These are phyloP conservation scores for Solanum tacnaense DNA, from an alignment of 257 asterid species.

Conservation along the genomic window DNA sequence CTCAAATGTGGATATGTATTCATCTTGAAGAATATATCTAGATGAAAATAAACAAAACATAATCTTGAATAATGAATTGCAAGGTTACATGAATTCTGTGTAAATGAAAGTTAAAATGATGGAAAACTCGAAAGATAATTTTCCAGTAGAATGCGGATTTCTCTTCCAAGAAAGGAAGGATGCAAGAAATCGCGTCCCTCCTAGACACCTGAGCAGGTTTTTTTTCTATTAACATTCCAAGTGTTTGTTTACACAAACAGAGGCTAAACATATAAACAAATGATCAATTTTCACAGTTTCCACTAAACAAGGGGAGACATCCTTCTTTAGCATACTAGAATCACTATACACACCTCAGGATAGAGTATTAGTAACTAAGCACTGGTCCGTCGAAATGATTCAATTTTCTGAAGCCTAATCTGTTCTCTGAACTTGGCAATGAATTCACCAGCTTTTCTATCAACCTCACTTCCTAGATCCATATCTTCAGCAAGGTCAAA, in stretches of 20 bases:
- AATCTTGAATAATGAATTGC: not conserved
- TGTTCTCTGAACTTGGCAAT: slow-evolving; percentile 92
- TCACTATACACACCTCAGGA: not conserved
- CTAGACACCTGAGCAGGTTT: not conserved
- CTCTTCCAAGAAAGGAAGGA: not conserved
- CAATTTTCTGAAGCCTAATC: slow-evolving; percentile 69
- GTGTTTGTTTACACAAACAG: not conserved
- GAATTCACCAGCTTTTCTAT: slow-evolving; percentile 87
- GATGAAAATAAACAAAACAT: not conserved
- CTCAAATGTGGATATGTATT: not conserved
- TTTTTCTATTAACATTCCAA: not conserved
- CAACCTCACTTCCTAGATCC: slow-evolving; percentile 83
- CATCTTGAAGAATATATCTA: not conserved
- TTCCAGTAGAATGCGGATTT: not conserved
- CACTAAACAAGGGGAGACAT: not conserved
- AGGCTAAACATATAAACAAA: not conserved
- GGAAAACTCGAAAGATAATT: not conserved
- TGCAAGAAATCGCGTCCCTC: not conserved
- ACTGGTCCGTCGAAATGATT: slow-evolving; percentile 20
- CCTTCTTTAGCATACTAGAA: not conserved
- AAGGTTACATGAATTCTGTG: not conserved
- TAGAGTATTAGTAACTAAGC: slow-evolving; percentile 1
- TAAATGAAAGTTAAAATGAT: not conserved
- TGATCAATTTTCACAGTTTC: not conserved
- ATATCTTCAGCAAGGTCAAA: slow-evolving; percentile 17